phyloP scores from a whole-genome alignment of 2,329 filamentous ascomycete genomes.

The Ophiocordyceps unilateralis region DNA sequence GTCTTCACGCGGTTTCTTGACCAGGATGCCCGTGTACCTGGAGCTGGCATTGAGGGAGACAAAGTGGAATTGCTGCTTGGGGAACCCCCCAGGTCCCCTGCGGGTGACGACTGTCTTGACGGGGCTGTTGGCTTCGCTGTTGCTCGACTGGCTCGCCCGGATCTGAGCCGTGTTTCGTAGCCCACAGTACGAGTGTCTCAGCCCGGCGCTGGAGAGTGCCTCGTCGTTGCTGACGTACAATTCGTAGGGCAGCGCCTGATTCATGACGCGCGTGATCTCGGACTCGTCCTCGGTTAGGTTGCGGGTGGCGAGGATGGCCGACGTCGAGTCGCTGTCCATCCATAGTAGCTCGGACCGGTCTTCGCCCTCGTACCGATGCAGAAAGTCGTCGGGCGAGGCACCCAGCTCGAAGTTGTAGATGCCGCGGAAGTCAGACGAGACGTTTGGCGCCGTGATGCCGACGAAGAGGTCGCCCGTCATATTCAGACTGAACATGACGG shows the following conservation, averaged over 20 bases:
- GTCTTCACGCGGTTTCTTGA: conserved; percentile 36
- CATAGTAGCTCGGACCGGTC: conserved; percentile 44
- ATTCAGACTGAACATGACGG: conserved; percentile 44
- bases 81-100: conserved; percentile 45
- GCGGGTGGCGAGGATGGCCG: conserved; percentile 63
- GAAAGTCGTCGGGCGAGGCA: conserved; percentile 63
- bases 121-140: conserved; percentile 27
- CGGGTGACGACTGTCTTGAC: conserved; percentile 50
- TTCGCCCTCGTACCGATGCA: conserved; percentile 41
- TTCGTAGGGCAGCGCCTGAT: conserved; percentile 44
- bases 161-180: conserved; percentile 49
- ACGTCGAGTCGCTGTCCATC: conserved; percentile 68
- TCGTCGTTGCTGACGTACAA: conserved; percentile 58
- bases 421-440: conserved; percentile 41
- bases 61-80: conserved; percentile 80
- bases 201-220: conserved; percentile 42
- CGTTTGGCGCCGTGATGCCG: conserved; percentile 52
- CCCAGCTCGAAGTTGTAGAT: conserved; percentile 69
- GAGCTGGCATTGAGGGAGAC: conserved; percentile 55
- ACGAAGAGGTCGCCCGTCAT: conserved; percentile 57
- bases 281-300: conserved; percentile 46
- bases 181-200: conserved; percentile 72
- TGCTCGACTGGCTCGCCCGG: conserved; percentile 28
- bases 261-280: conserved; percentile 35
- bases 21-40: conserved; percentile 56